These are phyloP conservation scores for Omphalotus olearius DNA, from an alignment of 1,284 basidiomycete species.

Conservation along the genomic window DNA sequence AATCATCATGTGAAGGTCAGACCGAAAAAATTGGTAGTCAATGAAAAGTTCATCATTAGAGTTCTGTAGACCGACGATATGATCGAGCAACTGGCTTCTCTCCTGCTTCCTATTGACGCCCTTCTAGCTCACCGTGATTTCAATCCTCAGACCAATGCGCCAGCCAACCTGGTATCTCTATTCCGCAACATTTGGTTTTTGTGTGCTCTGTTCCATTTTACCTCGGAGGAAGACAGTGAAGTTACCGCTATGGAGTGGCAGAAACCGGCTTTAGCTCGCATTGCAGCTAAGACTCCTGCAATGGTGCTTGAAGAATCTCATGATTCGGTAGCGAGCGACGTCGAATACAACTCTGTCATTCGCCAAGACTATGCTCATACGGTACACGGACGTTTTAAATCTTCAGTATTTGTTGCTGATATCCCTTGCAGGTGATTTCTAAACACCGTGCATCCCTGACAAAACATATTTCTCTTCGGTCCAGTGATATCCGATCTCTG, in stretches of 20 bases:
- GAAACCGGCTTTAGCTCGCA: conserved; percentile 70
- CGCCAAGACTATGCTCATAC: conserved; percentile 83
- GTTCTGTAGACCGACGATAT: conserved; percentile 70
- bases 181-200: conserved; percentile 97
- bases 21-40: neutral
- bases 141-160: conserved; percentile 55
- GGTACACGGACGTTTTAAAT: conserved; percentile 37
- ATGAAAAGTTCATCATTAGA: conserved; percentile 12
- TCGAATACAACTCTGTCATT: conserved; percentile 93
- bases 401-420: neutral
- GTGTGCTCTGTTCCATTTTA: conserved; percentile 82
- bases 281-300: conserved; percentile 86
- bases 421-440: conserved; percentile 50
- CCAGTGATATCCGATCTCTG: conserved; percentile 73
- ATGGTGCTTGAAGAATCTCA: conserved; percentile 81
- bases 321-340: conserved; percentile 84
- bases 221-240: conserved; percentile 41
- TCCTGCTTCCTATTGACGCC: conserved; percentile 88
- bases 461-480: conserved; percentile 66
- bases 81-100: conserved; percentile 80
- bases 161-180: conserved; percentile 67
- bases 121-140: conserved; percentile 78
- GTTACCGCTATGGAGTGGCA: conserved; percentile 72
- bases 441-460: conserved; percentile 65
- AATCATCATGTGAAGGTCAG: conserved; percentile 62